phyloP scores from a whole-genome alignment of 169 alveolate genomes.

The Eimeria mitis region DNA sequence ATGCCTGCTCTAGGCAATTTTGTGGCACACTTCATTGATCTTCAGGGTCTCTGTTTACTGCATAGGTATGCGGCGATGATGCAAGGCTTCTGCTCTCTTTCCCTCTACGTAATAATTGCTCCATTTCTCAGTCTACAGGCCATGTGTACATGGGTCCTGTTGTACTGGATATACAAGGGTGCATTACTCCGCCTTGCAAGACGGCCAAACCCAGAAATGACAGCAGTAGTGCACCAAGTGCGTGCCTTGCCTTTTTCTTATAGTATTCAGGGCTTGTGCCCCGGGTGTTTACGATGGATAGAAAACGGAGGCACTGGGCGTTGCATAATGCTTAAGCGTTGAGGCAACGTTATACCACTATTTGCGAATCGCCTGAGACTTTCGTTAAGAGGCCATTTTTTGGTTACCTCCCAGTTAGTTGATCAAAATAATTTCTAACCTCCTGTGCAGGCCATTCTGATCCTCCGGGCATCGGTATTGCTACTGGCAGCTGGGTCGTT shows the following conservation, averaged over 20 bases:
- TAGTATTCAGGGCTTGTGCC: too few species aligned
- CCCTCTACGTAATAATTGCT: conserved; percentile 51
- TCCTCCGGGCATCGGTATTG: conserved; percentile 66
- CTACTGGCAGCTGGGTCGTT: conserved; percentile 47
- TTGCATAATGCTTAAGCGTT: neutral
- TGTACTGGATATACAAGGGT: conserved; percentile 63
- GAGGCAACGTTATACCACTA: neutral
- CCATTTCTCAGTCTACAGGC: conserved; percentile 64
- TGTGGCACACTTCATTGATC: neutral
- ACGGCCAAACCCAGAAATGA: conserved; percentile 69
- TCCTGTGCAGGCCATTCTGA: conserved; percentile 23
- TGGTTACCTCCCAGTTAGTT: neutral
- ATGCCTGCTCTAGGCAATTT: neutral
- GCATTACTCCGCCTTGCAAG: conserved; percentile 57
- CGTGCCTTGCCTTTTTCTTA: neutral
- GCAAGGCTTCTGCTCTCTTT: conserved; percentile 60
- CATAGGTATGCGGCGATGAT: conserved; percentile 74
- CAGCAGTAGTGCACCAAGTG: conserved; percentile 49
- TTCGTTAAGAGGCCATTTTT: neutral
- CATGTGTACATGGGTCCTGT: conserved; percentile 61
- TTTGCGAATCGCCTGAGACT: neutral
- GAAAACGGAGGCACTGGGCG: neutral
- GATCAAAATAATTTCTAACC: neutral
- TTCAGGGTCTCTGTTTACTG: neutral
- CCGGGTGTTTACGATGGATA: neutral